Conservation (phyloP, 257 asterid genomes). For the Eustoma russellianum region DNA sequence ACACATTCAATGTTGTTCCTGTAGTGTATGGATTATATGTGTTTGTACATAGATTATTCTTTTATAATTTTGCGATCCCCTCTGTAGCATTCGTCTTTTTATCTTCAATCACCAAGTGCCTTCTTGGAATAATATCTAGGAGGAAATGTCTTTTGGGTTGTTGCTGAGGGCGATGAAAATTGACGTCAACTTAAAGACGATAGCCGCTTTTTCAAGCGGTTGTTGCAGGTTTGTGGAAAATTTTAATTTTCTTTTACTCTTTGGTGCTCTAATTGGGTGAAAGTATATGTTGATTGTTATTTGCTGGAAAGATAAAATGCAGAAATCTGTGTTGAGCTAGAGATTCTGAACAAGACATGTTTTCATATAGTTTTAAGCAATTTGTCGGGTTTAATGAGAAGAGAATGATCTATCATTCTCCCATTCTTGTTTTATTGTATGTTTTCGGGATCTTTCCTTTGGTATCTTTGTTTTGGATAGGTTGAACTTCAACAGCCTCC, state of each 20-base stretch:
- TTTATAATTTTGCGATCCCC: constrained; percentile 42
- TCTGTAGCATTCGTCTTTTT: no score
- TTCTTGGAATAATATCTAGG: constrained; percentile 37
- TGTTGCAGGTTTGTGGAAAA: constrained; percentile 60
- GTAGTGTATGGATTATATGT: no score
- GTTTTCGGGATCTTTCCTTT: background rate
- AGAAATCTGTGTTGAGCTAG: background rate
- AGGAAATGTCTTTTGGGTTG: constrained; percentile 83
- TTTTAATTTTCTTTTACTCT: background rate
- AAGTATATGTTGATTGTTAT: background rate
- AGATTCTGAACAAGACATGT: background rate
- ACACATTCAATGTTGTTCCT: no score
- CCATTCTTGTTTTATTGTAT: background rate
- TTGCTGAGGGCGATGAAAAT: constrained; percentile 86
- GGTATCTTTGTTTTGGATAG: constrained; percentile 26
- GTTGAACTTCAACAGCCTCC: constrained; percentile 91
- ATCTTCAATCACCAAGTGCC: background rate
- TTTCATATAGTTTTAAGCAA: background rate
- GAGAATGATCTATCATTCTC: background rate
- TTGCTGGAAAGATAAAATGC: background rate
- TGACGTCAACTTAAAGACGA: constrained; percentile 75
- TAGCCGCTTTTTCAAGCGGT: constrained; percentile 86
- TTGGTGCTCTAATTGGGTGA: no score
- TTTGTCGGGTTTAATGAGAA: background rate
- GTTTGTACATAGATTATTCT: no score